These are phyloP conservation scores for Malus hybrid DNA, from an alignment of 331 rosid species.

Conservation along the genomic window DNA sequence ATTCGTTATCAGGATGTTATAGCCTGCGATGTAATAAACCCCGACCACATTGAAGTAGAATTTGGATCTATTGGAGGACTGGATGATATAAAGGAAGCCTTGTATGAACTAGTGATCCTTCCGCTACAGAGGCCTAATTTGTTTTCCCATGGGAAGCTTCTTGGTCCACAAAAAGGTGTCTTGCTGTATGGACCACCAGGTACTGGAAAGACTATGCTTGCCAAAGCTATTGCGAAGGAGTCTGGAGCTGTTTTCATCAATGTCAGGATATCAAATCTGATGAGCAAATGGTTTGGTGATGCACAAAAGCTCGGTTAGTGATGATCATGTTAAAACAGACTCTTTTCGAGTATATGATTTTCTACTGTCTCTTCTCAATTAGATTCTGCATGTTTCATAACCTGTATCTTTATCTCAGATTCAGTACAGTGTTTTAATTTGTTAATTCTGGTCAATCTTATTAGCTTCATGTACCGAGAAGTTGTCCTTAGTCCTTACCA, in stretches of 20 bases:
- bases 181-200: conserved; percentile 97
- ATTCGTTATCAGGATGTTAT: conserved; percentile 68
- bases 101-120: conserved; percentile 88
- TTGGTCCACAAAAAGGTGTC: conserved; percentile 94
- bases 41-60: conserved; percentile 85
- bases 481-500: neutral
- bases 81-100: conserved; percentile 68
- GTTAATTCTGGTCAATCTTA: too few species aligned
- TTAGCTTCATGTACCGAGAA: too few species aligned
- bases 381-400: neutral
- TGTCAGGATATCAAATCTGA: conserved; percentile 83
- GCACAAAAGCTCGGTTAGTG: conserved; percentile 96
- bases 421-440: neutral
- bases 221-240: conserved; percentile 97
- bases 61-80: conserved; percentile 86
- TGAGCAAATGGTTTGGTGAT: conserved; percentile 99
- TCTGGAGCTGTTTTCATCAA: conserved; percentile 94
- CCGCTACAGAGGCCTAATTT: conserved; percentile 79
- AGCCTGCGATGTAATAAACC: conserved; percentile 95
- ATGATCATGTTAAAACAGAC: neutral
- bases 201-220: conserved; percentile 99
- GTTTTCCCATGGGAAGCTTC: conserved; percentile 84
- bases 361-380: neutral
- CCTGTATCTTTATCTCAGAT: neutral
- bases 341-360: neutral